A percentile compares a stretch with the other conserved stretches of the same genome.
phyloP scores from a whole-genome alignment of 2,329 filamentous ascomycete genomes.

The Zarea fungicola region DNA sequence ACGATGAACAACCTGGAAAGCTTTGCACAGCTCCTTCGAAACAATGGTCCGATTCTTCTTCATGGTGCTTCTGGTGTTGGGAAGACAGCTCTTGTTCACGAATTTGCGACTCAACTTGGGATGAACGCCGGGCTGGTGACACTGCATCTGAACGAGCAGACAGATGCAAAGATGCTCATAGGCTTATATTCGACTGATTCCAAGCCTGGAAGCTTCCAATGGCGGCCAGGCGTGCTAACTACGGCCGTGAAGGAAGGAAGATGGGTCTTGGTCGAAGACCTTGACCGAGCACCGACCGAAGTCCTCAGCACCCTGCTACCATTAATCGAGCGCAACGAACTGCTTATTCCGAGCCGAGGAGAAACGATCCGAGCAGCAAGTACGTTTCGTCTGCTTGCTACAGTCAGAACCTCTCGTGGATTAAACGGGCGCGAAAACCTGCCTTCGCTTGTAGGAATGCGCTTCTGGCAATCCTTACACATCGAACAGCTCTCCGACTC shows the following conservation, averaged over 20 bases:
- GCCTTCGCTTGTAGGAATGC: slow-evolving; percentile 72
- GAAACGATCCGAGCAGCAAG: slow-evolving; percentile 77
- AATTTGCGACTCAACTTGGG: slow-evolving; percentile 74
- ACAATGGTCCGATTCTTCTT: slow-evolving; percentile 68
- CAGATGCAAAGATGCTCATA: slow-evolving; percentile 92
- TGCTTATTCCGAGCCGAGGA: slow-evolving; percentile 83
- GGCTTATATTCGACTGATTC: slow-evolving; percentile 89
- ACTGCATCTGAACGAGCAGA: slow-evolving; percentile 95
- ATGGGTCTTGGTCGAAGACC: slow-evolving; percentile 96
- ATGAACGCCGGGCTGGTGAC: slow-evolving; percentile 83
- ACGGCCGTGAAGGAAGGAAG: slow-evolving; percentile 89
- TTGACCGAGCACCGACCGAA: slow-evolving; percentile 91
- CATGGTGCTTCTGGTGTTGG: slow-evolving; percentile 80
- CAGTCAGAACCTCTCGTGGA: slow-evolving; percentile 72
- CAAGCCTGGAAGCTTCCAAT: slow-evolving; percentile 82
- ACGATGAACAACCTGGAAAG: slow-evolving; percentile 65
- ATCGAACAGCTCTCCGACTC: slow-evolving; percentile 59
- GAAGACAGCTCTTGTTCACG: slow-evolving; percentile 81
- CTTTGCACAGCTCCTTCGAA: slow-evolving; percentile 64
- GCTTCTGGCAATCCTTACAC: slow-evolving; percentile 78
- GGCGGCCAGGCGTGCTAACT: slow-evolving; percentile 88
- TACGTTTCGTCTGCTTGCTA: slow-evolving; percentile 88
- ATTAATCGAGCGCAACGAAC: slow-evolving; percentile 84
- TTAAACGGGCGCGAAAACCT: slow-evolving; percentile 61
- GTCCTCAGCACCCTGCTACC: slow-evolving; percentile 90